phyloP scores from a whole-genome alignment of 1,284 basidiomycete species.

The Heterobasidion occidentale region DNA sequence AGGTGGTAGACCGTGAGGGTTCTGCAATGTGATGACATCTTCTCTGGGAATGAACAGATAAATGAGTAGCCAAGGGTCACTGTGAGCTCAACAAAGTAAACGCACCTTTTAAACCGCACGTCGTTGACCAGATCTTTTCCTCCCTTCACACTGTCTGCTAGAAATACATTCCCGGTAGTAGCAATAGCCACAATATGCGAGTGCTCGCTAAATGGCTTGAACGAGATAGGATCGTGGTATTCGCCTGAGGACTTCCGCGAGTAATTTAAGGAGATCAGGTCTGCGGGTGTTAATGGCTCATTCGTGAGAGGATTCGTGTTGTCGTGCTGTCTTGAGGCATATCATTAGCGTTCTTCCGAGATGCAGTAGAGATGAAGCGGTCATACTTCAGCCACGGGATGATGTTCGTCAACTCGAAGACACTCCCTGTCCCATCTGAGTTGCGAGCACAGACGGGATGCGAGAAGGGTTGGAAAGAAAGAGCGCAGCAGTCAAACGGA shows the following conservation, averaged over 20 bases:
- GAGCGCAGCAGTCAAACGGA: constrained; percentile 87
- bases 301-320: constrained; percentile 85
- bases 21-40: constrained; percentile 91
- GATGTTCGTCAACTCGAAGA: constrained; percentile 87
- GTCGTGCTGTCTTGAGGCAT: constrained; percentile 52
- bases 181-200: constrained; percentile 88
- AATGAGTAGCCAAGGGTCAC: constrained; percentile 1
- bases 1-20: constrained; percentile 67
- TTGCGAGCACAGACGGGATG: constrained; percentile 87
- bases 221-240: constrained; percentile 87
- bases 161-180: constrained; percentile 87
- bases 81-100: constrained; percentile 3
- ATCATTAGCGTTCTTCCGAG: constrained; percentile 7
- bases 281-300: constrained; percentile 66
- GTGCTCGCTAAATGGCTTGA: constrained; percentile 88
- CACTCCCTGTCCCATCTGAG: constrained; percentile 67
- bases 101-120: constrained; percentile 76
- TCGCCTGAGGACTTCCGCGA: constrained; percentile 73
- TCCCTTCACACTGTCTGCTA: constrained; percentile 85
- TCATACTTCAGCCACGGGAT: constrained; percentile 89
- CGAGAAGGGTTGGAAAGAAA: constrained; percentile 87
- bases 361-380: background rate
- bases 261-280: constrained; percentile 88
- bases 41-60: constrained; percentile 35
- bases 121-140: constrained; percentile 85